Base-by-base conservation (phyloP, 176 grass and related monocot species). In the Thalia dealbata region DNA sequence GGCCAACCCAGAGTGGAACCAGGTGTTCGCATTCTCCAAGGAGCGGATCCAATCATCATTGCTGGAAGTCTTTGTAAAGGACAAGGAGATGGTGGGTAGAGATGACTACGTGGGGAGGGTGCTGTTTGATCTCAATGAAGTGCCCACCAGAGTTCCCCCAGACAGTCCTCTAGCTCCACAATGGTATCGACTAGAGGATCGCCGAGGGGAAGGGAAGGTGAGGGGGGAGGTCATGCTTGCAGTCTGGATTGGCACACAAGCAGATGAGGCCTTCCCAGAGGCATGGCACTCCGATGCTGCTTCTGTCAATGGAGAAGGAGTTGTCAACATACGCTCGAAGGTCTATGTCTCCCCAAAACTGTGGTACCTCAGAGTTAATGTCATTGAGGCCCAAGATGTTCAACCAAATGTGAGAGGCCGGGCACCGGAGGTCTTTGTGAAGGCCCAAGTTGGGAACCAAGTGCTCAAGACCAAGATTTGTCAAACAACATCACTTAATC, bases 271-370 rank as follows among this genome's bases (percentile, higher is more conserved):
- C 19, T 96, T 92, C 77, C 84, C 89, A 21, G 89, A 92, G 80
- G 92, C 92, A 26, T 92, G 92, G 92, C 86, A 96, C 84, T 87
- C 89, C 0, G 92, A 92, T 86, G 92, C 92, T 8, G 92, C 89
- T 30, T 55, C 78, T 7, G 86, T 88, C 51, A 80, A 82, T 41
- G 86, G 86, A 9, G 86, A 88, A 64, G 86, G 86, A 52, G 82
- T 90, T 2, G 38, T 84, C 16, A 86, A 81, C 73, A 84, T 90
- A 6, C 80, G 89, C 6, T 92, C 92, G 55, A 96, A 96, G 80
- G 89, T 84, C 26, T 96, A 96, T 38, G 84, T 90, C 4, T 92
- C 92, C 0, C 92, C 92, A 38, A 92, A 92, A 81, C 87, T 96
- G 6, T 96, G 92, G 89, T 92, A 96, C 75, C 89, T 96, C 77